These are phyloP conservation scores for Lepidium africanum DNA, from an alignment of 345 rosid species.

Conservation along the genomic window DNA sequence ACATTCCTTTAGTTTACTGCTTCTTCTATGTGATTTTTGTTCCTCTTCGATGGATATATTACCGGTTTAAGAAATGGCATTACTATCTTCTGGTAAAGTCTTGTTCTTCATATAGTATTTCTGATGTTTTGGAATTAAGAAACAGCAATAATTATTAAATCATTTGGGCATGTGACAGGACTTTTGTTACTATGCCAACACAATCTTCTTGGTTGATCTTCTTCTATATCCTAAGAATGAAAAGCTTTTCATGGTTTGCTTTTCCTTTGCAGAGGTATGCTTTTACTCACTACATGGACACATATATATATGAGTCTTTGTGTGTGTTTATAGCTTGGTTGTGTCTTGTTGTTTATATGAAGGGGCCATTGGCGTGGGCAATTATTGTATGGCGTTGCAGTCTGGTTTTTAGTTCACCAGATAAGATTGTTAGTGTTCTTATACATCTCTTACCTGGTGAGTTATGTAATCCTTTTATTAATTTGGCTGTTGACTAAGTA, in stretches of 20 bases:
- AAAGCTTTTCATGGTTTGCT: constrained; percentile 96
- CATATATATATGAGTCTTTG: not conserved
- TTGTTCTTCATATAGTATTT: not conserved
- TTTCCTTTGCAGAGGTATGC: constrained; percentile 89
- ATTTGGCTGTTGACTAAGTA: not conserved
- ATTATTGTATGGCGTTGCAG: constrained; percentile 95
- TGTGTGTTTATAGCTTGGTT: not conserved
- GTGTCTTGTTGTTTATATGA: constrained; percentile 14
- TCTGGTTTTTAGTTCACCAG: constrained; percentile 89
- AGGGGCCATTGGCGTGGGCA: constrained; percentile 99
- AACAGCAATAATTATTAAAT: not conserved
- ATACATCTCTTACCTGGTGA: constrained; percentile 97
- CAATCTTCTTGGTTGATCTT: constrained; percentile 83
- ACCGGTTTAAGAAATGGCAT: constrained; percentile 96
- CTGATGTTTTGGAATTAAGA: not conserved
- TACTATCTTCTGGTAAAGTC: constrained; percentile 85
- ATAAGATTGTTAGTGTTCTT: constrained; percentile 91
- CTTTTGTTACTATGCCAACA: constrained; percentile 95
- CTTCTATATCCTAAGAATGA: constrained; percentile 76
- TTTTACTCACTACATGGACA: not conserved
- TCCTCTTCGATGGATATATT: constrained; percentile 96
- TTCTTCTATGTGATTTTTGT: constrained; percentile 73
- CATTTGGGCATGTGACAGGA: constrained; percentile 42
- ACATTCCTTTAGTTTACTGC: constrained; percentile 77
- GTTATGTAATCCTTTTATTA: constrained; percentile 8